A percentile compares a stretch with the other conserved stretches of the same genome.
Evolutionary conservation across 2,329 filamentous ascomycete genomes (phyloP).

Genomic region (Chaetomiaceae sp.): DNA sequence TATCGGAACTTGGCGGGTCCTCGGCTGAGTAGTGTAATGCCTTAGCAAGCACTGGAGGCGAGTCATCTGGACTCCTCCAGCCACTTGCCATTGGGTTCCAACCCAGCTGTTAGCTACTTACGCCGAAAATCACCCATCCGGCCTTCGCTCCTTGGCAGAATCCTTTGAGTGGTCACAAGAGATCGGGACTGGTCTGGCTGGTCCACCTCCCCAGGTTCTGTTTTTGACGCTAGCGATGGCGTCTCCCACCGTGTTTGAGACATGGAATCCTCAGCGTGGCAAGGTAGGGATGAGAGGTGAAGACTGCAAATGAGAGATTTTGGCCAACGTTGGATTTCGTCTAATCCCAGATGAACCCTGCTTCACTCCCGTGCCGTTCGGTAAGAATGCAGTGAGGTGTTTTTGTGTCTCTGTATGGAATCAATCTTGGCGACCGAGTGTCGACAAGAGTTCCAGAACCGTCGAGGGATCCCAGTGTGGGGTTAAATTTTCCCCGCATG

Average conservation of each 20-base stretch:
- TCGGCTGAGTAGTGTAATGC: constrained; percentile 10
- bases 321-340: too few relatives aligned
- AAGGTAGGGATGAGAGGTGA: too few relatives aligned
- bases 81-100: constrained; percentile 3
- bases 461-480: background rate
- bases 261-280: too few relatives aligned
- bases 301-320: too few relatives aligned
- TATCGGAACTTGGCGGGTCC: constrained; percentile 4
- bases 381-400: too few relatives aligned
- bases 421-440: too few relatives aligned
- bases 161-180: background rate
- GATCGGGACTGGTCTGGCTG: background rate
- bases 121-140: background rate
- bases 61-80: constrained; percentile 10
- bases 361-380: too few relatives aligned
- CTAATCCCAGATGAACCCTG: too few relatives aligned
- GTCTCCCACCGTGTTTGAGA: background rate
- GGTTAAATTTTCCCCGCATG: background rate
- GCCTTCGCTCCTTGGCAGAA: background rate
- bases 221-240: background rate
- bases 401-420: too few relatives aligned
- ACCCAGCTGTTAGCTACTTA: background rate
- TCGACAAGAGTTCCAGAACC: too few relatives aligned
- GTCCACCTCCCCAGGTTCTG: background rate
- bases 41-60: constrained; percentile 14